Evolutionary conservation across 2,329 filamentous ascomycete genomes (phyloP).

Genomic region (Diaporthe caulivora): DNA sequence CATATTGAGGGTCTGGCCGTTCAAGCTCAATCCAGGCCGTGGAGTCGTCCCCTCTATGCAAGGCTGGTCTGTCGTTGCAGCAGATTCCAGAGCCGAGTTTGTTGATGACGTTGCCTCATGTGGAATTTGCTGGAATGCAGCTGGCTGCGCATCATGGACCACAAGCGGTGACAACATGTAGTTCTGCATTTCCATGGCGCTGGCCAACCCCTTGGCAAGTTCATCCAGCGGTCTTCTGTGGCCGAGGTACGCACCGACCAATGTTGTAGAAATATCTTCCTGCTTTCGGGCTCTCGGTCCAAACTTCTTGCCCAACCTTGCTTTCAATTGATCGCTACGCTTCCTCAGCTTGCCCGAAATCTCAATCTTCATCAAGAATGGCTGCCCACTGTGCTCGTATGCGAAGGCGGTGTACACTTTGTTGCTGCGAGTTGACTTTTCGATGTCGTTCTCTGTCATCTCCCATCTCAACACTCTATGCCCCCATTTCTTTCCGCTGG

Average conservation of each 20-base stretch:
- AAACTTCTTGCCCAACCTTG: constrained; percentile 35
- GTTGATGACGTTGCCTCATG: background rate
- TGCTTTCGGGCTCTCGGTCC: constrained; percentile 38
- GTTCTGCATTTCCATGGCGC: constrained; percentile 1
- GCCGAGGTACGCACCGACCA: constrained; percentile 21
- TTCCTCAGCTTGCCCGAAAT: constrained; percentile 46
- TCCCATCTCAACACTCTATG: constrained; percentile 47
- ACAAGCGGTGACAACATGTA: background rate
- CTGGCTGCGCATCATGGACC: background rate
- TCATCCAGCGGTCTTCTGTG: constrained; percentile 22
- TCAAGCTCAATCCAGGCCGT: background rate
- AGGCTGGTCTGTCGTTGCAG: background rate
- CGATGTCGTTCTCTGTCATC: constrained; percentile 48
- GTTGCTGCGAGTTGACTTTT: constrained; percentile 44
- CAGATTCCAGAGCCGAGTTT: background rate
- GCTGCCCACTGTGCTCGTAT: constrained; percentile 47
- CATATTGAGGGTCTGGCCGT: background rate
- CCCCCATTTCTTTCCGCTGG: constrained; percentile 23
- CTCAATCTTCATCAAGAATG: constrained; percentile 48
- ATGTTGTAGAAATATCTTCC: constrained; percentile 8
- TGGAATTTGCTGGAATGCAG: background rate
- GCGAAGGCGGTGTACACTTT: constrained; percentile 48
- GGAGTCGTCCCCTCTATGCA: background rate
- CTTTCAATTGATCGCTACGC: constrained; percentile 38
- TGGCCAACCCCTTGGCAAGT: constrained; percentile 7